A percentile compares a stretch with the other conserved stretches of the same genome.
phyloP scores from a whole-genome alignment of 1,284 basidiomycete species.

The Tilletia caries region DNA sequence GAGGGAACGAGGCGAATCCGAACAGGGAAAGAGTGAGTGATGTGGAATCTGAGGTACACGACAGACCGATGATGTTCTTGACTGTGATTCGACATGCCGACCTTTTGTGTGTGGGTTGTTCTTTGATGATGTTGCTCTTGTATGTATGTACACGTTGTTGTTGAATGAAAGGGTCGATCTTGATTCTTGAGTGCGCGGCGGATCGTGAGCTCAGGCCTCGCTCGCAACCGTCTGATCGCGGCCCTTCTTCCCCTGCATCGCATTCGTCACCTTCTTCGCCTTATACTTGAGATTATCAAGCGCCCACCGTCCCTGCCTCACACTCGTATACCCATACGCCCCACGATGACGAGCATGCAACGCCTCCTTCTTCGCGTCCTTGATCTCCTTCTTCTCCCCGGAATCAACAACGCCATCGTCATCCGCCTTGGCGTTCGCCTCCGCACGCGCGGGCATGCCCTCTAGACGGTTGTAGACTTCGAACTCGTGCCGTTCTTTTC shows the following conservation, averaged over 20 bases:
- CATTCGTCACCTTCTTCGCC: constrained; percentile 24
- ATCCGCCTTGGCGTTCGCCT: constrained; percentile 59
- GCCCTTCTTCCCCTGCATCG: constrained; percentile 31
- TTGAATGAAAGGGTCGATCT: too few species aligned
- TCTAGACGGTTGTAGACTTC: constrained; percentile 48
- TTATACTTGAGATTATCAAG: constrained; percentile 39
- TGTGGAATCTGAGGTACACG: too few species aligned
- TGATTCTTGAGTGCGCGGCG: too few species aligned
- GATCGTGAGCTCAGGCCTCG: constrained; percentile 21
- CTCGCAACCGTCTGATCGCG: constrained; percentile 37
- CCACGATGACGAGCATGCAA: constrained; percentile 54
- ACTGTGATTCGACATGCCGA: too few species aligned
- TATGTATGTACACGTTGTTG: too few species aligned
- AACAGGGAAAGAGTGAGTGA: too few species aligned
- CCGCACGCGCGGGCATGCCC: constrained; percentile 45
- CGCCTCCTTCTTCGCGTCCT: constrained; percentile 55
- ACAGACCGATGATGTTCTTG: too few species aligned
- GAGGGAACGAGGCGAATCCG: too few species aligned
- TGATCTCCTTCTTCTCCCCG: constrained; percentile 54
- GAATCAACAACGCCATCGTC: constrained; percentile 60
- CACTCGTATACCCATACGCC: constrained; percentile 42
- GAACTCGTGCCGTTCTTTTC: constrained; percentile 46
- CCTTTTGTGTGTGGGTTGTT: too few species aligned
- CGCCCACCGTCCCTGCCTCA: constrained; percentile 44
- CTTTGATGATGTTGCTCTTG: too few species aligned